Percentiles rank a stretch among this genome's conserved stretches.
These are phyloP conservation scores for Solanum virginianum DNA, from an alignment of 257 asterid genomes.

Conservation along the genomic window DNA sequence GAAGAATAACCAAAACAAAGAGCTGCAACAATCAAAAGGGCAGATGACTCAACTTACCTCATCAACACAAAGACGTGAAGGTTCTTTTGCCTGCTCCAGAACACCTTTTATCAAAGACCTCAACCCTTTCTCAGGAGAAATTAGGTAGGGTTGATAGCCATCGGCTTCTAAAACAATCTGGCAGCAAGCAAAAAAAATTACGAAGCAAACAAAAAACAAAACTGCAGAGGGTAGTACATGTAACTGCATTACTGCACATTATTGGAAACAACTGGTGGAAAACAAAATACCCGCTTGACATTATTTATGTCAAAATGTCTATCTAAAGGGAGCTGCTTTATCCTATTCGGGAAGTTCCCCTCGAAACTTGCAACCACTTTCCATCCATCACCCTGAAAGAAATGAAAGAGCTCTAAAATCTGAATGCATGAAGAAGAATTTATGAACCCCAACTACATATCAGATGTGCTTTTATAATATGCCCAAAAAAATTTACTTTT, in stretches of 20 bases:
- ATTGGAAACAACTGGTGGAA: neutral
- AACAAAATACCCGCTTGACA: constrained; percentile 67
- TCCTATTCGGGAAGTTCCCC: constrained; percentile 91
- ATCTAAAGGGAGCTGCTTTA: constrained; percentile 92
- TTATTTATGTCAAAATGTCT: constrained; percentile 87
- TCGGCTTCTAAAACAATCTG: constrained; percentile 99
- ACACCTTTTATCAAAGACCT: constrained; percentile 84
- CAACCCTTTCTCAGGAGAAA: constrained; percentile 97
- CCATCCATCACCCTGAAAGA: constrained; percentile 89
- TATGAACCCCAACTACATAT: neutral
- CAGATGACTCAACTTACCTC: constrained; percentile 41
- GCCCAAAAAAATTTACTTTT: neutral
- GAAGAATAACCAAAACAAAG: neutral
- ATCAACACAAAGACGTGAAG: constrained; percentile 97
- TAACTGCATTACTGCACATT: neutral
- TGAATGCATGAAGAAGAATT: neutral
- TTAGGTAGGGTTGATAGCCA: constrained; percentile 98
- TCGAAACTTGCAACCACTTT: constrained; percentile 96
- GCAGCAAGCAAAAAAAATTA: constrained; percentile 11
- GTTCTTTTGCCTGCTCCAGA: constrained; percentile 86
- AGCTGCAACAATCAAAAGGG: neutral
- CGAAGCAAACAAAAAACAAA: neutral
- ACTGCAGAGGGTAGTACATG: neutral
- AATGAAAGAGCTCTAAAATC: neutral
- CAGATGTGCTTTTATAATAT: neutral